These are phyloP conservation scores for Amylocystis lapponica DNA, from an alignment of 768 basidiomycete genomes.

Conservation along the genomic window DNA sequence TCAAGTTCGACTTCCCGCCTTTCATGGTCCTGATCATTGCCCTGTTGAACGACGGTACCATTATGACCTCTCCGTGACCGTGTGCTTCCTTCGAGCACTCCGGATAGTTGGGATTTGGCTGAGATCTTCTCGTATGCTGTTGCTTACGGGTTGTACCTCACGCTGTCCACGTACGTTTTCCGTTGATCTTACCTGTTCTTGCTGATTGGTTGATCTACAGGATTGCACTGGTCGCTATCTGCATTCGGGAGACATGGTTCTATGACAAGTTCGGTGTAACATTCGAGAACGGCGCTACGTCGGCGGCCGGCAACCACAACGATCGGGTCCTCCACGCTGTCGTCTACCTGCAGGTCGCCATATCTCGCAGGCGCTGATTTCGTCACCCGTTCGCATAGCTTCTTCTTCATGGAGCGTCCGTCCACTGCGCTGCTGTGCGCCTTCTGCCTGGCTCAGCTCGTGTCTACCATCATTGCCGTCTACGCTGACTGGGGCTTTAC, in stretches of 20 bases:
- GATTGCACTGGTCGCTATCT: constrained; percentile 73
- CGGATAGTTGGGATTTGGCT: constrained; percentile 92
- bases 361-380: constrained; percentile 99
- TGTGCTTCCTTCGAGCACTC: constrained; percentile 87
- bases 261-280: constrained; percentile 75
- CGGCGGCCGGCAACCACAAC: constrained; percentile 38
- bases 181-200: constrained; percentile 3
- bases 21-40: constrained; percentile 99
- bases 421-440: constrained; percentile 84
- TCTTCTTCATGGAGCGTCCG: constrained; percentile 97
- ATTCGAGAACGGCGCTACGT: constrained; percentile 31
- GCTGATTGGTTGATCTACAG: constrained; percentile 31
- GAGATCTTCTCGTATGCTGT: constrained; percentile 96
- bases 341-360: constrained; percentile 94
- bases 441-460: constrained; percentile 89
- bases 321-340: constrained; percentile 82
- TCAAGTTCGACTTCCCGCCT: constrained; percentile 98
- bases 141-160: constrained; percentile 93
- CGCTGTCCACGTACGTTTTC: constrained; percentile 68
- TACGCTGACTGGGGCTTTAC: constrained; percentile 97
- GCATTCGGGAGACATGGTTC: constrained; percentile 88
- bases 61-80: constrained; percentile 97
- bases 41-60: constrained; percentile 95
- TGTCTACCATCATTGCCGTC: constrained; percentile 93
- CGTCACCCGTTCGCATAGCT: constrained; percentile 88